Evolutionary conservation across 179 eudicot genomes (phyloP).

Genomic region (Beta corolliflora): DNA sequence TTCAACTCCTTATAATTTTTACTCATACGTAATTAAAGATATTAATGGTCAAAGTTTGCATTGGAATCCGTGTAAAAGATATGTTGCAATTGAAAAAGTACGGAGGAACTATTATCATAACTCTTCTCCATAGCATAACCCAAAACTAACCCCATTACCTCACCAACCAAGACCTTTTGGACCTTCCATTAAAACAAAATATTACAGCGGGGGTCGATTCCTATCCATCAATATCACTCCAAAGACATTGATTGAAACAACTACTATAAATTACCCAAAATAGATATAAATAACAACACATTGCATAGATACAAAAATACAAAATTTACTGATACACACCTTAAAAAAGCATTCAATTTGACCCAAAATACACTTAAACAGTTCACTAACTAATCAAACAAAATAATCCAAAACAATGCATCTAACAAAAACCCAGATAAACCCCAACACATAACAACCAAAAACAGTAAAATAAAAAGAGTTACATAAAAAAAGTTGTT

Average conservation of each 20-base stretch:
- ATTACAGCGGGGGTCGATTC: background rate
- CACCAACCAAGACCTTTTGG: background rate
- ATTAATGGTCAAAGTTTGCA: too few species aligned
- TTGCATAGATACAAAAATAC: too few species aligned
- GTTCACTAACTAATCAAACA: too few species aligned
- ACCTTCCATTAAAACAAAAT: background rate
- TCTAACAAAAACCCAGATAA: background rate
- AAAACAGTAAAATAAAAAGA: background rate
- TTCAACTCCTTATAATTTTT: too few species aligned
- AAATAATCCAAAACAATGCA: background rate
- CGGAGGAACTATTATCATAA: background rate
- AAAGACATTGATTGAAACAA: background rate
- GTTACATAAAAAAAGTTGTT: background rate
- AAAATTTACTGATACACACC: background rate
- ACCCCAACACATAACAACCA: background rate
- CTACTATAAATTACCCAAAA: background rate
- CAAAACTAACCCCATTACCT: background rate
- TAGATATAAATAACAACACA: background rate
- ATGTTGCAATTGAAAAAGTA: too few species aligned
- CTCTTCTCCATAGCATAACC: background rate
- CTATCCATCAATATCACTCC: background rate
- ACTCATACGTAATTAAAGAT: too few species aligned
- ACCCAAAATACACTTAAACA: background rate
- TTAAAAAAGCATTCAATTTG: background rate
- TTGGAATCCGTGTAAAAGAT: too few species aligned